Evolutionary conservation across 2,329 filamentous ascomycete genomes (phyloP).

Genomic region (Pseudogymnoascus sp.): DNA sequence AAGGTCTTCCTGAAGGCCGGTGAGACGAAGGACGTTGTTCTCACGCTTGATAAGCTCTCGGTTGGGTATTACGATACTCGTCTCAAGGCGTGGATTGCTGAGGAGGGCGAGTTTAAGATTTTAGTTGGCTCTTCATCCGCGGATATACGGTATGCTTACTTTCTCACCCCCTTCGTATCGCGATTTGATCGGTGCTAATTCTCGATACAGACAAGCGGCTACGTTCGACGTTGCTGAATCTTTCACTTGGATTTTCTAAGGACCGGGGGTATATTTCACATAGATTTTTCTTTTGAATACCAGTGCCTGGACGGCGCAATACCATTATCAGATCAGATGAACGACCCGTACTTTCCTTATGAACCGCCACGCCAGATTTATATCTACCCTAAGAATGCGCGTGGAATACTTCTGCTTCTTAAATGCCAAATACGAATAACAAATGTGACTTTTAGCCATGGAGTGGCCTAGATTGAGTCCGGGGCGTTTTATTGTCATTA

Average conservation of each 20-base stretch:
- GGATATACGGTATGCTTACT: slow-evolving; percentile 52
- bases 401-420: neutral
- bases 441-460: neutral
- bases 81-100: slow-evolving; percentile 55
- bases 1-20: slow-evolving; percentile 55
- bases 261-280: neutral
- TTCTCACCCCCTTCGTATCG: neutral
- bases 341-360: neutral
- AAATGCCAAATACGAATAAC: slow-evolving; percentile 4
- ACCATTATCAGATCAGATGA: slow-evolving; percentile 6
- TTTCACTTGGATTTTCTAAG: slow-evolving; percentile 58
- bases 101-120: slow-evolving; percentile 55
- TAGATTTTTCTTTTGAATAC: slow-evolving; percentile 7
- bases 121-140: slow-evolving; percentile 54
- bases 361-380: neutral
- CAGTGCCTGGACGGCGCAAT: neutral
- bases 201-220: slow-evolving; percentile 35
- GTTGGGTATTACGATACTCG: slow-evolving; percentile 56
- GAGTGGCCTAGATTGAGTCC: neutral
- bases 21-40: slow-evolving; percentile 34
- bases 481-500: neutral
- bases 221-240: slow-evolving; percentile 55
- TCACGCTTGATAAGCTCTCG: slow-evolving; percentile 40
- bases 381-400: neutral
- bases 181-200: slow-evolving; percentile 16